Percentiles rank a stretch among this genome's conserved stretches.
phyloP scores from a whole-genome alignment of 768 basidiomycete genomes.

The Fistulinella prunicolor region DNA sequence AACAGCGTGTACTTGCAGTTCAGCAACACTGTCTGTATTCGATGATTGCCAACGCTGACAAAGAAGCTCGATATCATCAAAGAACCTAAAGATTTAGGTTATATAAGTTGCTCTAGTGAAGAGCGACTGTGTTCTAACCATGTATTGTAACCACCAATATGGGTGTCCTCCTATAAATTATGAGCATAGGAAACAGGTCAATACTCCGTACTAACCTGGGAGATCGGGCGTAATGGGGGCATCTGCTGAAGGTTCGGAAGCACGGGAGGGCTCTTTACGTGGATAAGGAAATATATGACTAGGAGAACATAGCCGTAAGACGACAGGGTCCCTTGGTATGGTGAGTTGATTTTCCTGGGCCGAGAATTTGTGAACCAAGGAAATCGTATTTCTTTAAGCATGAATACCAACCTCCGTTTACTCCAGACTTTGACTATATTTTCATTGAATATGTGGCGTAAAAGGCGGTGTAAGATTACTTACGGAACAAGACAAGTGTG shows the following conservation, averaged over 20 bases:
- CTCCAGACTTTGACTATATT: slow-evolving; percentile 95
- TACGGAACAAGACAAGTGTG: slow-evolving; percentile 93
- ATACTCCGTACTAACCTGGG: slow-evolving; percentile 48
- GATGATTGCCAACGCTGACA: slow-evolving; percentile 92
- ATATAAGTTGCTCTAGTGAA: slow-evolving; percentile 13
- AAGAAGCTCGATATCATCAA: slow-evolving; percentile 93
- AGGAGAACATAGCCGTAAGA: slow-evolving; percentile 98
- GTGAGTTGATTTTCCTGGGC: slow-evolving; percentile 93
- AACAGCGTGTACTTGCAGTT: slow-evolving; percentile 58
- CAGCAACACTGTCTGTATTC: slow-evolving; percentile 89
- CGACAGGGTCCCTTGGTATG: slow-evolving; percentile 93
- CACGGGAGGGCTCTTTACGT: slow-evolving; percentile 96
- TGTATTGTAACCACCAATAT: slow-evolving; percentile 77
- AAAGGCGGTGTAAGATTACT: slow-evolving; percentile 40
- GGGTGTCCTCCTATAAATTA: slow-evolving; percentile 64
- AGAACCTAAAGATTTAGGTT: slow-evolving; percentile 60
- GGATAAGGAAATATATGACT: slow-evolving; percentile 96
- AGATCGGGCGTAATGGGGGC: slow-evolving; percentile 85
- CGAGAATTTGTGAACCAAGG: slow-evolving; percentile 1
- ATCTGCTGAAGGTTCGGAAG: slow-evolving; percentile 95
- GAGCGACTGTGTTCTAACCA: slow-evolving; percentile 46
- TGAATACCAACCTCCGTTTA: slow-evolving; percentile 67
- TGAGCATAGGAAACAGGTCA: slow-evolving; percentile 12
- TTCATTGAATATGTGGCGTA: slow-evolving; percentile 10
- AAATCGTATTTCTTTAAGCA: background rate